A percentile compares a stretch with the other conserved stretches of the same genome.
These are phyloP conservation scores for Solanum habrochaites DNA, from an alignment of 257 asterid genomes.

Conservation along the genomic window DNA sequence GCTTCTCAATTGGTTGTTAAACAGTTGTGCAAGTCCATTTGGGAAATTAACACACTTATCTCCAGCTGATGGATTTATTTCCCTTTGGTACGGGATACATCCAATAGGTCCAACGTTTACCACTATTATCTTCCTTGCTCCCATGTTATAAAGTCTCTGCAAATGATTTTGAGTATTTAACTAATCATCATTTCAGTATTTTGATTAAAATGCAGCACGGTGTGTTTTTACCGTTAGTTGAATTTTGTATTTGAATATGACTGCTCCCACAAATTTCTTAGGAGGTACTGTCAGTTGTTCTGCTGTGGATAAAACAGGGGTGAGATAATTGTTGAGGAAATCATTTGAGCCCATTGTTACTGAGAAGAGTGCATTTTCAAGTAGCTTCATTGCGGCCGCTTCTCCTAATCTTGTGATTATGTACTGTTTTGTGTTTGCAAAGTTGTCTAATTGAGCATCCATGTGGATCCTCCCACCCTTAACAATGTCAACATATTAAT, in stretches of 20 bases:
- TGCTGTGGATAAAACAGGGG: conserved; percentile 25
- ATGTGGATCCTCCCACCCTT: conserved; percentile 64
- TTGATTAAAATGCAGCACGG: background rate
- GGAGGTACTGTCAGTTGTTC: conserved; percentile 35
- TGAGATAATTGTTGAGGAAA: conserved; percentile 66
- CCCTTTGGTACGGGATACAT: conserved; percentile 73
- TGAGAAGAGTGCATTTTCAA: conserved; percentile 36
- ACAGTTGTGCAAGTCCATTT: conserved; percentile 47
- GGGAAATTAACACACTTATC: conserved; percentile 40
- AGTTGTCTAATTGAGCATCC: conserved; percentile 73
- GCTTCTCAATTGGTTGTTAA: conserved; percentile 37
- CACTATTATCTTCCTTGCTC: conserved; percentile 38
- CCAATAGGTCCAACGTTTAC: conserved; percentile 81
- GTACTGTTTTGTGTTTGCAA: conserved; percentile 51
- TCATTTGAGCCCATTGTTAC: conserved; percentile 68
- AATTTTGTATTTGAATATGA: conserved; percentile 43
- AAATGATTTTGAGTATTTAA: background rate
- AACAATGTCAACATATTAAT: background rate
- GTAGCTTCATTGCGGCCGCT: conserved; percentile 15
- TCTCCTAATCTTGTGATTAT: conserved; percentile 35
- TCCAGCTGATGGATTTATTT: conserved; percentile 39
- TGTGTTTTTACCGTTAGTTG: conserved; percentile 39
- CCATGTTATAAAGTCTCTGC: conserved; percentile 63
- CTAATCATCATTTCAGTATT: background rate
- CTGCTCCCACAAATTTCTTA: conserved; percentile 31